Base-by-base conservation (phyloP, 306 rosid species). In the Phaseolus lunatus region DNA sequence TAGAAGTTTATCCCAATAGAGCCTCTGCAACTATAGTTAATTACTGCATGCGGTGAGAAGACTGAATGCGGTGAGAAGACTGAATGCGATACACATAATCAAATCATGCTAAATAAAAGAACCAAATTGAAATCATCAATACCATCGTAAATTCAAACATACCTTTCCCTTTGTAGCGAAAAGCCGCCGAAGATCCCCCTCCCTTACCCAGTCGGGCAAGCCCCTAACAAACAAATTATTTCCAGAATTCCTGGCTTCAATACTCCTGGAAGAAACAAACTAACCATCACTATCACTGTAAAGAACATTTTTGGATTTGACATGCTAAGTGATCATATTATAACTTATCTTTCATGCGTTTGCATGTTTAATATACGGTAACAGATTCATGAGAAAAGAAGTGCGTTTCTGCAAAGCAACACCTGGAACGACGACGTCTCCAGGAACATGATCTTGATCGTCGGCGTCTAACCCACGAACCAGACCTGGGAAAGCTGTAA, bases 191-290 rank as follows among this genome's bases (percentile, higher is more conserved):
- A 88, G 86, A 76, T 85, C 88, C 57, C 43, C 61, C 18, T 62
- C 33, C 43, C 81, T 81, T 33, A 79, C 61, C 83, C 91, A 83
- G 13, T 86, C 81, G 75, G 91, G 76, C 67, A 88, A 76, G 58
- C 88, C 86, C 3, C 82, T 85, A 67, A 85, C 85, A 59, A 77
- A 87, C 73, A 88, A 69, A 85, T 81, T 88, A 67, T 88, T 88
- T 70, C 91, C 87, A 44, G 86, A 86, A 85, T 88, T 88, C 71
- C 61, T 7, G n/a, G n/a, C n/a, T n/a, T n/a, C n/a, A n/a, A n/a
- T 82, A 63, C 85, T 84, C 88, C 88, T 85, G 77, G 14, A 41
- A 72, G 77, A 10, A 41, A 72, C 62, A 52, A 69, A 85, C 53
- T 47, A 8, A 70, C 29, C 75, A 37, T 70, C 48, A 69, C 14